phyloP scores from a whole-genome alignment of 139 green algal genomes.

The Pseudopediastrum boryanum region DNA sequence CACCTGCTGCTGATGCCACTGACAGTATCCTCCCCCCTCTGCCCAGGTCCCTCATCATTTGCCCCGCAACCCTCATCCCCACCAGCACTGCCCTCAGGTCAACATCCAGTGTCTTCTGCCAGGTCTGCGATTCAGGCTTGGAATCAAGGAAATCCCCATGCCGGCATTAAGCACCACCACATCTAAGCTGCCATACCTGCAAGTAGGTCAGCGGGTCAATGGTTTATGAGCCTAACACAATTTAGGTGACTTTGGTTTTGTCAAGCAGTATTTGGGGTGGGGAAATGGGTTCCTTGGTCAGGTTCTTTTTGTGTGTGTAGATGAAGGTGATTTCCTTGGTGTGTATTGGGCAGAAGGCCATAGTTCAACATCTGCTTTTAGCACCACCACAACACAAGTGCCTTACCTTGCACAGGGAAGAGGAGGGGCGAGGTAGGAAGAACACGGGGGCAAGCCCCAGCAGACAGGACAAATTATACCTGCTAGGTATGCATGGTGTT shows the following conservation, averaged over 20 bases:
- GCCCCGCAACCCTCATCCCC: constrained; percentile 19
- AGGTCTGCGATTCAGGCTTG: constrained; percentile 22
- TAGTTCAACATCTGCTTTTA: too few relatives aligned
- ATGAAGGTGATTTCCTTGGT: neutral
- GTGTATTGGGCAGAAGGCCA: too few relatives aligned
- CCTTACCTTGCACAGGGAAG: too few relatives aligned
- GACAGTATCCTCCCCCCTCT: constrained; percentile 58
- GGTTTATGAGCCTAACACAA: neutral
- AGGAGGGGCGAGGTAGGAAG: too few relatives aligned
- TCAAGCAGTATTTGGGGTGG: too few relatives aligned
- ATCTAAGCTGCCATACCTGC: constrained; percentile 51
- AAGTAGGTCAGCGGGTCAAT: neutral
- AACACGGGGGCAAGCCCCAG: too few relatives aligned
- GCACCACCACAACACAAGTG: too few relatives aligned
- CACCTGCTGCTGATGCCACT: constrained; percentile 69
- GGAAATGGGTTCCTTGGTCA: neutral
- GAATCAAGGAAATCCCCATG: constrained; percentile 51
- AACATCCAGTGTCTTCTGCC: constrained; percentile 74
- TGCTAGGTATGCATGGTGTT: too few relatives aligned
- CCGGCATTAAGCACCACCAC: constrained; percentile 81
- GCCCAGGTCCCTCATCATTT: constrained; percentile 39
- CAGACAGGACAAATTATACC: too few relatives aligned
- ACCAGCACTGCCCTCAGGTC: constrained; percentile 77
- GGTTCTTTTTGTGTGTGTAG: too few relatives aligned
- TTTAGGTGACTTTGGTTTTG: neutral